These are phyloP conservation scores for Tolypocladium paradoxum DNA, from an alignment of 2,329 filamentous ascomycete genomes.

Conservation along the genomic window DNA sequence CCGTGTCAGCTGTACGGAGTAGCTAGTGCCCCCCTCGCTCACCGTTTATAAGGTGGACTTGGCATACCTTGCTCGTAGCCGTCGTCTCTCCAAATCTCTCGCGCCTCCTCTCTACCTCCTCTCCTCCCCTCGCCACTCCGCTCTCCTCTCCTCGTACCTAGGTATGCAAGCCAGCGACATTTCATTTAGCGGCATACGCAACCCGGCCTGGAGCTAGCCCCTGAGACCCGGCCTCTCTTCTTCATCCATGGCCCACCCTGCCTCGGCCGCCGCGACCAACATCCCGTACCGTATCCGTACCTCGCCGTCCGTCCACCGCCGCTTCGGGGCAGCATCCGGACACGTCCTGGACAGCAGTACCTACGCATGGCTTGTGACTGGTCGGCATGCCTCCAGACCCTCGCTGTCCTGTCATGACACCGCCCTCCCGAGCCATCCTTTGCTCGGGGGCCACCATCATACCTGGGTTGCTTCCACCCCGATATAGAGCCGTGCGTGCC, in stretches of 20 bases:
- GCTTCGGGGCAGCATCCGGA: not conserved
- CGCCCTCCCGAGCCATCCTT: not conserved
- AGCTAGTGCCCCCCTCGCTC: not conserved
- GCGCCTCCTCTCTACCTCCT: not conserved
- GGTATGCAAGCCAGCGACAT: not conserved
- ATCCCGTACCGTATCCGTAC: not conserved
- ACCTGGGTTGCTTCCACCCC: not conserved
- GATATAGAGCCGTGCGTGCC: not conserved
- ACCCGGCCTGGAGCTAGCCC: not conserved
- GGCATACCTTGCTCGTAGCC: too few species aligned
- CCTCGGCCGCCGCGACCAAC: not conserved
- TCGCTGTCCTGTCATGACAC: not conserved
- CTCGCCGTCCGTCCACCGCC: not conserved
- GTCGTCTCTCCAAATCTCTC: not conserved
- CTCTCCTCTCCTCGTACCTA: not conserved
- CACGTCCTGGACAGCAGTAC: not conserved
- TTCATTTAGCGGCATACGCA: not conserved
- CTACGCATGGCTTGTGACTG: not conserved
- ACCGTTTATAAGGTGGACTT: not conserved
- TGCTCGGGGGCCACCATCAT: not conserved
- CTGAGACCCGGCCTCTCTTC: not conserved
- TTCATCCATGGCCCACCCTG: not conserved
- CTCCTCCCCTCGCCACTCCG: not conserved
- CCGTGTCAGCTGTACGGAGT: not conserved
- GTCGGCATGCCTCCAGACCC: not conserved